These are phyloP conservation scores for Alternaria sp. DNA, from an alignment of 2,329 filamentous ascomycete species.

Conservation along the genomic window DNA sequence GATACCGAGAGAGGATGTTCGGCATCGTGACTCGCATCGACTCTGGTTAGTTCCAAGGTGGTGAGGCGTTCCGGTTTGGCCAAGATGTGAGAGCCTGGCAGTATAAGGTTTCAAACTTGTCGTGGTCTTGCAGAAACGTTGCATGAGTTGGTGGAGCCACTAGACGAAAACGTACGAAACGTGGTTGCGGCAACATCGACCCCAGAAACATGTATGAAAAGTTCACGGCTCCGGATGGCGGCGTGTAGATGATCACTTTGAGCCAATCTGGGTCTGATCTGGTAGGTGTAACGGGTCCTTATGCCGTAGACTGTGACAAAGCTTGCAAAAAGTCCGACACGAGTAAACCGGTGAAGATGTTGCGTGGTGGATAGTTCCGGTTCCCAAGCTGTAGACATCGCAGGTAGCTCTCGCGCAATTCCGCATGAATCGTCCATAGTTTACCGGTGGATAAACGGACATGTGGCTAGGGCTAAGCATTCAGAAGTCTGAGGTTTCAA, in stretches of 20 bases:
- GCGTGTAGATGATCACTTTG: background rate
- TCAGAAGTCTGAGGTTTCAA: constrained; percentile 23
- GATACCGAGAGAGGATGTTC: background rate
- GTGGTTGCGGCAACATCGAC: constrained; percentile 34
- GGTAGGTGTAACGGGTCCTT: constrained; percentile 8
- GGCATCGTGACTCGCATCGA: constrained; percentile 14
- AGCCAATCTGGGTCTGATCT: background rate
- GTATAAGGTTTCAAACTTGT: constrained; percentile 24
- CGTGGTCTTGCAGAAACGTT: constrained; percentile 24
- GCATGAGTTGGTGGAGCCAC: constrained; percentile 18
- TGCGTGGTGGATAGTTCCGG: background rate
- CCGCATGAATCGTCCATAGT: background rate
- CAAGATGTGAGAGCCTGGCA: constrained; percentile 37
- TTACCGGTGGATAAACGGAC: background rate
- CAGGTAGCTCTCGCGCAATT: background rate
- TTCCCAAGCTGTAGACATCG: background rate
- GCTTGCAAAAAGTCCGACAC: background rate
- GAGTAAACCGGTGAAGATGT: background rate
- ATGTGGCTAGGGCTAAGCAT: constrained; percentile 30
- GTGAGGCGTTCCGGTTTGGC: constrained; percentile 38
- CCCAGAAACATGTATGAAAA: constrained; percentile 22
- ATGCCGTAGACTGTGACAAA: background rate
- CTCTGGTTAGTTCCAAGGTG: constrained; percentile 20
- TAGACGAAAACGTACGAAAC: constrained; percentile 32
- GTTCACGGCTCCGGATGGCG: constrained; percentile 27